A percentile compares a stretch with the other conserved stretches of the same genome.
These are phyloP conservation scores for Salinomyces thailandicus DNA, from an alignment of 2,329 filamentous ascomycete genomes.

Conservation along the genomic window DNA sequence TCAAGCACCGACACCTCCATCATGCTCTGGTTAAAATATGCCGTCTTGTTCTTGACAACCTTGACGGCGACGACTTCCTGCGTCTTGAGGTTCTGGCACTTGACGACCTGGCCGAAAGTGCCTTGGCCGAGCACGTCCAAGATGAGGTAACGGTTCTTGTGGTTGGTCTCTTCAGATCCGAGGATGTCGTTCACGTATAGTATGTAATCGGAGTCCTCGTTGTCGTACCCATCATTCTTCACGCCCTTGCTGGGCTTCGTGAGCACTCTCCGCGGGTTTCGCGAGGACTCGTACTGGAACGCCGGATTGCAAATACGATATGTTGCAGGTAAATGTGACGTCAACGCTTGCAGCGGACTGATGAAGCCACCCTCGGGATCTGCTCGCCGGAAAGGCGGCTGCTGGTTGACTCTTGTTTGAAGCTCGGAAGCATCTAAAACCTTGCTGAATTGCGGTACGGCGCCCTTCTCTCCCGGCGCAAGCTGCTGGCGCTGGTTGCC, in stretches of 20 bases:
- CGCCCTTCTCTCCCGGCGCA: slow-evolving; percentile 42
- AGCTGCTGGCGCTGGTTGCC: slow-evolving; percentile 31
- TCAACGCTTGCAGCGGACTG: slow-evolving; percentile 91
- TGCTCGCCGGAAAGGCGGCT: slow-evolving; percentile 83
- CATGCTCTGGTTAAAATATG: slow-evolving; percentile 99
- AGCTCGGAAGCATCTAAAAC: slow-evolving; percentile 63
- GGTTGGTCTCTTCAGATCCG: slow-evolving; percentile 92
- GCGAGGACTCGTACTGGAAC: slow-evolving; percentile 97
- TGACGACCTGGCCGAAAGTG: slow-evolving; percentile 96
- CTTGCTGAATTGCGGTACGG: slow-evolving; percentile 80
- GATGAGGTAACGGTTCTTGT: slow-evolving; percentile 98
- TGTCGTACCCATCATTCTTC: slow-evolving; percentile 98
- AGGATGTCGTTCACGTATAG: slow-evolving; percentile 98
- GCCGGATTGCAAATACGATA: slow-evolving; percentile 96
- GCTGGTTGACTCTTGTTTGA: slow-evolving; percentile 69
- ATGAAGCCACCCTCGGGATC: slow-evolving; percentile 97
- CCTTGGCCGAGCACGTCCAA: slow-evolving; percentile 94
- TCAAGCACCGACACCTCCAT: slow-evolving; percentile 99
- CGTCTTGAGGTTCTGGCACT: slow-evolving; percentile 96
- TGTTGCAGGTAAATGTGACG: slow-evolving; percentile 81
- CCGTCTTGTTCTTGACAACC: slow-evolving; percentile 97
- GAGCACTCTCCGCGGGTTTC: slow-evolving; percentile 87
- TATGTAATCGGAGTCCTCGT: slow-evolving; percentile 98
- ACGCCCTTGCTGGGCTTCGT: slow-evolving; percentile 97
- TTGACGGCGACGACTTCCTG: slow-evolving; percentile 98